A percentile compares a stretch with the other conserved stretches of the same genome.
These are phyloP conservation scores for Exserohilum rostratum DNA, from an alignment of 2,329 filamentous ascomycete species.

Conservation along the genomic window DNA sequence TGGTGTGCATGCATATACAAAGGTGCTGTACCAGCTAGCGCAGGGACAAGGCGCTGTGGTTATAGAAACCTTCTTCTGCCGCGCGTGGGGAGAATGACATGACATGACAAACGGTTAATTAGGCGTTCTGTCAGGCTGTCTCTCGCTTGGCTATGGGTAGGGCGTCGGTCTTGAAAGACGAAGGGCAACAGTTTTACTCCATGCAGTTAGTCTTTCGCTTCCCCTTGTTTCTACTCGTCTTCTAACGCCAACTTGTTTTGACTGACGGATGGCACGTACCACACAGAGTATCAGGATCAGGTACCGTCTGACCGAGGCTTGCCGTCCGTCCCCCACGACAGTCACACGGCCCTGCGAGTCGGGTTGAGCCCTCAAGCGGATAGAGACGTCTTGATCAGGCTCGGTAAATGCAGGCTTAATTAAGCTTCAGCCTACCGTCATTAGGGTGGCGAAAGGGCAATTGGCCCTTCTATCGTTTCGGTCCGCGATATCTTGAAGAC, in stretches of 20 bases:
- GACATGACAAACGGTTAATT: conserved; percentile 28
- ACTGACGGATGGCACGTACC: conserved; percentile 3
- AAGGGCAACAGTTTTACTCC: conserved; percentile 8
- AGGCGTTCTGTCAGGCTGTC: conserved; percentile 32
- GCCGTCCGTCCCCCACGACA: neutral
- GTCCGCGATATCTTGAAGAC: neutral
- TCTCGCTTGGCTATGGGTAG: conserved; percentile 25
- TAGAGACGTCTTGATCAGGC: conserved; percentile 8
- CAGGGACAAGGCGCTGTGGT: conserved; percentile 16
- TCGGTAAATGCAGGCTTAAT: conserved; percentile 21
- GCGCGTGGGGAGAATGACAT: conserved; percentile 22
- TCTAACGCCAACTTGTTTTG: conserved; percentile 4
- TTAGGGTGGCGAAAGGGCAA: neutral
- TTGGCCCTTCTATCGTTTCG: conserved; percentile 1
- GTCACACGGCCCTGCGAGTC: neutral
- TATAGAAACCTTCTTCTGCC: conserved; percentile 28
- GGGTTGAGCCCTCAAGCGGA: neutral
- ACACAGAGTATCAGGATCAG: conserved; percentile 8
- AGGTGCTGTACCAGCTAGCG: conserved; percentile 14
- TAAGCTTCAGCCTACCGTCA: conserved; percentile 4
- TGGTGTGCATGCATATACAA: conserved; percentile 1
- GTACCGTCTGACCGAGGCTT: conserved; percentile 13
- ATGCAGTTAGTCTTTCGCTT: conserved; percentile 8
- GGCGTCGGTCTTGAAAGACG: conserved; percentile 8
- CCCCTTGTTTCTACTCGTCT: neutral